These are phyloP conservation scores for Russula compacta DNA, from an alignment of 768 basidiomycete species.

Conservation along the genomic window DNA sequence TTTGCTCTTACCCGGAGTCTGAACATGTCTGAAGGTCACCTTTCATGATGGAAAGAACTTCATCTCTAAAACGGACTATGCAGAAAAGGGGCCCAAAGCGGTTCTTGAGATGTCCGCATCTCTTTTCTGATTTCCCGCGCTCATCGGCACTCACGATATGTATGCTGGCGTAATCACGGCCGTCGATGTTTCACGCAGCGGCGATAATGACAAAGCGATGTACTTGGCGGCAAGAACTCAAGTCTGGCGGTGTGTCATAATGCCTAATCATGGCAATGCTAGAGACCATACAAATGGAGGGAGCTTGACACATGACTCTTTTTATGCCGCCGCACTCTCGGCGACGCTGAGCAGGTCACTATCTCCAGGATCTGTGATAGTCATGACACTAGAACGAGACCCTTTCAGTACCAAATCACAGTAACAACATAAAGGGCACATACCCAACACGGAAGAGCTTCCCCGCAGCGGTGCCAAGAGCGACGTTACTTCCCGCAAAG, in stretches of 20 bases:
- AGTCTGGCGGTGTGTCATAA: conserved; percentile 10
- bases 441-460: conserved; percentile 98
- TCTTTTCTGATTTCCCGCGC: conserved; percentile 37
- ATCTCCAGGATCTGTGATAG: conserved; percentile 91
- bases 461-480: conserved; percentile 97
- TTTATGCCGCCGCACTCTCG: conserved; percentile 59
- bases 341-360: conserved; percentile 88
- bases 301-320: conserved; percentile 13
- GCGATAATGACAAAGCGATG: not conserved
- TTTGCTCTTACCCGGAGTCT: not conserved
- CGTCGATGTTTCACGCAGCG: not conserved
- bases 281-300: conserved; percentile 15
- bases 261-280: conserved; percentile 16
- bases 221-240: not conserved
- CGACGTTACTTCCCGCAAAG: conserved; percentile 95
- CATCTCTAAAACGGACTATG: conserved; percentile 74
- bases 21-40: conserved; percentile 42
- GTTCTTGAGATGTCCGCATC: conserved; percentile 74
- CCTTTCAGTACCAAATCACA: not conserved
- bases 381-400: conserved; percentile 73
- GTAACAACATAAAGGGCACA: conserved; percentile 22
- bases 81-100: conserved; percentile 58
- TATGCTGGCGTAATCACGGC: not conserved
- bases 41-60: conserved; percentile 71
- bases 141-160: not conserved